phyloP scores from a whole-genome alignment of 2,329 filamentous ascomycete species.

The Leptosphaerulina australis region DNA sequence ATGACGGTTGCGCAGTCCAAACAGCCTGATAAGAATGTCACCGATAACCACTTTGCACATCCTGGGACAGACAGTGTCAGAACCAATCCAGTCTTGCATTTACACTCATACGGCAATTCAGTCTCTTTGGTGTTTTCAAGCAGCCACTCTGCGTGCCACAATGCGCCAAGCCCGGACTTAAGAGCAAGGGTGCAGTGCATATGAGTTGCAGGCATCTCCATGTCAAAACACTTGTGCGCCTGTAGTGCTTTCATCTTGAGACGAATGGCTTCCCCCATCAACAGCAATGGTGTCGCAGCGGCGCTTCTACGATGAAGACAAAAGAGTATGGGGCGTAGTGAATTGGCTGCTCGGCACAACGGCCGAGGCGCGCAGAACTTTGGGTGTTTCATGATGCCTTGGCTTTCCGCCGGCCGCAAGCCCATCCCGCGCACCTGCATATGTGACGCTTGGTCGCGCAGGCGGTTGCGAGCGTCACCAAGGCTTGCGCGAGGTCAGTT shows the following conservation, averaged over 20 bases:
- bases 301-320: constrained; percentile 13
- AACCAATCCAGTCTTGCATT: background rate
- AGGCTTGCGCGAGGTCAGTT: constrained; percentile 8
- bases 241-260: constrained; percentile 5
- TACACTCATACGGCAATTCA: background rate
- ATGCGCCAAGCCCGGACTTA: constrained; percentile 19
- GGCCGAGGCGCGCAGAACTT: constrained; percentile 2
- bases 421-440: constrained; percentile 29
- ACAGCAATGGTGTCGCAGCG: constrained; percentile 13
- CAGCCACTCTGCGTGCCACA: constrained; percentile 16
- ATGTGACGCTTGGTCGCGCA: constrained; percentile 14
- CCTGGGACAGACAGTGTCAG: constrained; percentile 4
- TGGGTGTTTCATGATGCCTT: constrained; percentile 20
- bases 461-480: constrained; percentile 16
- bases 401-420: constrained; percentile 18
- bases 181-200: background rate
- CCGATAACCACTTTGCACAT: background rate
- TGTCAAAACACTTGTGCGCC: background rate
- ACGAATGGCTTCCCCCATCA: constrained; percentile 12
- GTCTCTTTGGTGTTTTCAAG: constrained; percentile 21
- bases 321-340: constrained; percentile 12
- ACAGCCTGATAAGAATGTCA: constrained; percentile 4
- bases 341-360: constrained; percentile 13
- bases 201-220: constrained; percentile 2
- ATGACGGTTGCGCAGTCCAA: constrained; percentile 10